phyloP scores from a whole-genome alignment of 148 eudicot genomes.

The Vaccinium macrocarpon region DNA sequence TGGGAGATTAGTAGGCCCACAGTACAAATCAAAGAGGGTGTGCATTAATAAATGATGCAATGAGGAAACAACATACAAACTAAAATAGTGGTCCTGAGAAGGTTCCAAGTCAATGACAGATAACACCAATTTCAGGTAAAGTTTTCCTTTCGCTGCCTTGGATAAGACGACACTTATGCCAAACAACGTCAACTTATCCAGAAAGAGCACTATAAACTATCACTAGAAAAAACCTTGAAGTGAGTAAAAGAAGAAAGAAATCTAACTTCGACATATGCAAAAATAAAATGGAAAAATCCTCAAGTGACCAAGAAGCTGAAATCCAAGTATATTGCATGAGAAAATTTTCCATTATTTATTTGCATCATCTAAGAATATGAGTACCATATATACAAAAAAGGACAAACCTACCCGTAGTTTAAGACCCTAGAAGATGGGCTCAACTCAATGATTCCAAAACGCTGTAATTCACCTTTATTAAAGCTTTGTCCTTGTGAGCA shows the following conservation, averaged over 20 bases:
- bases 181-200: background rate
- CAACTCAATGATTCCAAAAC: slow-evolving; percentile 87
- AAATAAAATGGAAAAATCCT: background rate
- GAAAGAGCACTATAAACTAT: background rate
- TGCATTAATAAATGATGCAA: background rate
- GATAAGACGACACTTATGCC: background rate
- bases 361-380: background rate
- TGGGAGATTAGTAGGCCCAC: background rate
- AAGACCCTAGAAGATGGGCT: slow-evolving; percentile 91
- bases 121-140: background rate
- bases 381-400: background rate
- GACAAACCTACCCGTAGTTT: slow-evolving; percentile 89
- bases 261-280: background rate
- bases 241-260: background rate
- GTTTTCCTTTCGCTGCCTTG: background rate
- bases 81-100: background rate
- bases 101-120: background rate
- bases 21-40: background rate
- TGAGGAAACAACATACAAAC: background rate
- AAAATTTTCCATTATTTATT: slow-evolving; percentile 5
- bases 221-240: background rate
- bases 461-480: slow-evolving; percentile 65
- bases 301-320: background rate
- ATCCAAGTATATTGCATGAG: background rate
- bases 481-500: slow-evolving; percentile 70